Evolutionary conservation across 257 asterid genomes (phyloP), one percentile per base, ranked within the genome.

Genomic region (Solanum corneliomulleri): DNA sequence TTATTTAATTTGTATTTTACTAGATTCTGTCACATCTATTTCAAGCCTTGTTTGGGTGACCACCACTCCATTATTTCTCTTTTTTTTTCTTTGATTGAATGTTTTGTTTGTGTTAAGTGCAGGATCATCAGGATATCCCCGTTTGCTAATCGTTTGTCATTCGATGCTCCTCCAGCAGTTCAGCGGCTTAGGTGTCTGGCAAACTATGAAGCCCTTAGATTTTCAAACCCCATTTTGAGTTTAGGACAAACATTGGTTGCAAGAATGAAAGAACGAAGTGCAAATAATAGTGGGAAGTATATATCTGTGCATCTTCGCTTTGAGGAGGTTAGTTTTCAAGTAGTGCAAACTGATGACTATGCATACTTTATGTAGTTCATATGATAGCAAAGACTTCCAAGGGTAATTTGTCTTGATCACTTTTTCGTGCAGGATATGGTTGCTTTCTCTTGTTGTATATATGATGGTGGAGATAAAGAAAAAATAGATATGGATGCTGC

Each of bases 221-320:
- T 97, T 90, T 90, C 98, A 9, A 86, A 89, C 90, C 94, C 98
- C 66, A 93, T 97, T 90, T 92, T 92, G 87, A 91, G 92, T 86
- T 88, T 97, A 90, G 97, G 93, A 78, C 95, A 95, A 91, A 74
- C 90, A 62, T 90, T 97, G 92, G 99, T 96, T 87, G 90, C 93
- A 78, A 94, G 98, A 91, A 97, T 97, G 99, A 95, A 92, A 92
- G 94, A 93, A 62, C 93, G 86, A 58, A 97, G 98, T 91, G 93
- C 92, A 88, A 95, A 90, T 88, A 93, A 92, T 89, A 93, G 98
- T 87, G 99, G 99, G 87, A 97, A 96, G 85, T 97, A 97, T 82
- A 91, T 97, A 45, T 97, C 99, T 47, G 98, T 97, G 88, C 99
- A 97, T 90, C 99, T 97, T 90, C 99, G 99, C 87, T 97, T 95